A percentile compares a stretch with the other conserved stretches of the same genome.
Conservation (phyloP, 75 land plant species). For the Pinus tabuliformis region DNA sequence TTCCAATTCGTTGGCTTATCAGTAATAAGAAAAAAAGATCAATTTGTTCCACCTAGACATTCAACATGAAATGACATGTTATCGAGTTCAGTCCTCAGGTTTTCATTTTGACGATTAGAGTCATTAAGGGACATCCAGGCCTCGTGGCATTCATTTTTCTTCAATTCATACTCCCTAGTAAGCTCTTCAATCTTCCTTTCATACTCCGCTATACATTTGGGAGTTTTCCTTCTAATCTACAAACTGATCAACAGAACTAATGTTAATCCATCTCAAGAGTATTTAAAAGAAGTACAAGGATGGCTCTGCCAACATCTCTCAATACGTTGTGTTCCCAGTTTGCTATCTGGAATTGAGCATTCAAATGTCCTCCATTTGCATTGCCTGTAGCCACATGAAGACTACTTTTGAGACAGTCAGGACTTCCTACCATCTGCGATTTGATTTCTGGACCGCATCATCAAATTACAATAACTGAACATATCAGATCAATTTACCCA, state of each 20-base stretch:
- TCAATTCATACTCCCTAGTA: conserved; percentile 25
- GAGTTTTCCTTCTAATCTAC: conserved; percentile 41
- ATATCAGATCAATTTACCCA: not conserved
- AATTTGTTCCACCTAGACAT: conserved; percentile 43
- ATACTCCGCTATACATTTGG: conserved; percentile 37
- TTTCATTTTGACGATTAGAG: conserved; percentile 80
- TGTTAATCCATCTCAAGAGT: not conserved
- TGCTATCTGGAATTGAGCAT: not conserved
- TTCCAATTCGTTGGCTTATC: not conserved
- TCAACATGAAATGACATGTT: conserved; percentile 46
- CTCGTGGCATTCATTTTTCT: conserved; percentile 79
- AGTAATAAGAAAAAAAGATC: not conserved
- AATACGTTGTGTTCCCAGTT: conserved; percentile 1
- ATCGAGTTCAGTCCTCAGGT: conserved; percentile 74
- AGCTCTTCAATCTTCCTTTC: conserved; percentile 78
- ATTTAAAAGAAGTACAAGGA: not conserved
- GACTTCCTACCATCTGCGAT: not conserved
- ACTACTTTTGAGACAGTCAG: not conserved
- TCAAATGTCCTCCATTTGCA: conserved; percentile 1
- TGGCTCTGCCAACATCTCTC: not conserved
- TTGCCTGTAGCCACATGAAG: conserved; percentile 6
- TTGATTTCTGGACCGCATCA: not conserved
- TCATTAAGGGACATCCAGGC: conserved; percentile 88
- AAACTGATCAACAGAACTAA: not conserved
- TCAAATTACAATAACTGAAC: not conserved